Evolutionary conservation across 2,329 filamentous ascomycete species (phyloP), one percentile per base, ranked within the genome.

Genomic region (Geosmithia flava): DNA sequence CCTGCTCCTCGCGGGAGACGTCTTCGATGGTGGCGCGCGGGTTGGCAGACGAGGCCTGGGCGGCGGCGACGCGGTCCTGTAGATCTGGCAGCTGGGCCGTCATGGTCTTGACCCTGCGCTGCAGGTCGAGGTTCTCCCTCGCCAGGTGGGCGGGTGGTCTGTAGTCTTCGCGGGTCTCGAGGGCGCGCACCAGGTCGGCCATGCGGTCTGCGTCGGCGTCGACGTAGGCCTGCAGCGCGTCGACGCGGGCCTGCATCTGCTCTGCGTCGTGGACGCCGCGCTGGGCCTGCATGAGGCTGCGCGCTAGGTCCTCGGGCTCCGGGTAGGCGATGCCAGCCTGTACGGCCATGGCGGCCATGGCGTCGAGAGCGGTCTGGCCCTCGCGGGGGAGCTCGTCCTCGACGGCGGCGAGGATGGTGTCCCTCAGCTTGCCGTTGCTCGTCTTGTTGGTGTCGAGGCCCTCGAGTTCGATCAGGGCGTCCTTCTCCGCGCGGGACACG

Each of bases 51-150:
- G 59, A 56, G 20, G 59, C 55, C 46, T 63, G 61, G 3, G 74
- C 57, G 2, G 69, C 60, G 49, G 68, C 59, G 53, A 78, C 66
- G 42, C 72, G 72, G 48, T 81, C 76, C 45, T 69, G 57, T 29
- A 62, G 55, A 57, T 93, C 87, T 16, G 78, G 77, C 1, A 90
- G 68, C 55, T 83, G 83, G 2, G 78, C 67, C 15, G 73, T 67
- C 39, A 87, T 68, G n/a, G 76, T 66, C 59, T 87, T 88, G 45
- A 83, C 77, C 49, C 74, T 80, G 48, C 85, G 80, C 53, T 82
- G 80, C 64, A 85, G 78, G 46, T 93, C 83, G 3, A 82, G 71
- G n/a, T 88, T 91, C 53, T 83, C 75, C 53, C 80, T 79, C 11
- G 79, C 76, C 3, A 90, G 66, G 52, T 80, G 70, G 0, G 76